Base-by-base conservation (phyloP, 2,329 filamentous ascomycete species). In the Ceratocystis alfenasii region DNA sequence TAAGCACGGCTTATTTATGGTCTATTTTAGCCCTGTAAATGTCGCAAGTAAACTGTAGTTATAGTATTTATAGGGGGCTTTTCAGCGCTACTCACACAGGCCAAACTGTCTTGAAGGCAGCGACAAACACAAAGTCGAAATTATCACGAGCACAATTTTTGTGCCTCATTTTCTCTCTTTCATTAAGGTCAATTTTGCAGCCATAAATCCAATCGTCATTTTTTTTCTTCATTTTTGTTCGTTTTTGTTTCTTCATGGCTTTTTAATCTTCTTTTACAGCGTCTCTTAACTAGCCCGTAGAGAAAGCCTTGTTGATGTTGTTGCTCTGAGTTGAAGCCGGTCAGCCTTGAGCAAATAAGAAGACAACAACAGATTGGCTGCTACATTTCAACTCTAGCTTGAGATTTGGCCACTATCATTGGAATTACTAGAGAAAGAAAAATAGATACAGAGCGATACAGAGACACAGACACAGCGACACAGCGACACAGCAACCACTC, bases 281-380 rank as follows among this genome's bases (percentile, higher is more conserved):
- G 36, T 41, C 36, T 41, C 36, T 41, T 41, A 12, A 41, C 12
- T 41, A 41, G 36, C 36, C 36, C 36, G 10, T 41, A 41, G 36
- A 41, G 12, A 41, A 41, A 41, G 36, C 36, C 36, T 41, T 41
- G 36, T 41, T 41, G 12, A 41, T 41, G 36, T 41, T 15, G 10
- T 41, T 50, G 48, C 48, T 50, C 48, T 50, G 48, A 50, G 48
- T 22, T 50, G 48, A 50, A 50, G 48, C 48, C 48, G 22, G 48
- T 22, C 48, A 50, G 48, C 48, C 48, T 20, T 22, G 48, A 50
- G 48, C 20, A 48, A n/a, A 41, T 41, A 41, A 41, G 36, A 41
- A 41, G 36, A 41, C 36, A 41, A 41, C 36, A 4, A 41, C 36
- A 41, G 10, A 41, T 41, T 41, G 36, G 36, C 46, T 22, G 17